A percentile compares a stretch with the other conserved stretches of the same genome.
Evolutionary conservation across 495 filamentous ascomycete species (phyloP).

Genomic region (Oidiodendron maius): DNA sequence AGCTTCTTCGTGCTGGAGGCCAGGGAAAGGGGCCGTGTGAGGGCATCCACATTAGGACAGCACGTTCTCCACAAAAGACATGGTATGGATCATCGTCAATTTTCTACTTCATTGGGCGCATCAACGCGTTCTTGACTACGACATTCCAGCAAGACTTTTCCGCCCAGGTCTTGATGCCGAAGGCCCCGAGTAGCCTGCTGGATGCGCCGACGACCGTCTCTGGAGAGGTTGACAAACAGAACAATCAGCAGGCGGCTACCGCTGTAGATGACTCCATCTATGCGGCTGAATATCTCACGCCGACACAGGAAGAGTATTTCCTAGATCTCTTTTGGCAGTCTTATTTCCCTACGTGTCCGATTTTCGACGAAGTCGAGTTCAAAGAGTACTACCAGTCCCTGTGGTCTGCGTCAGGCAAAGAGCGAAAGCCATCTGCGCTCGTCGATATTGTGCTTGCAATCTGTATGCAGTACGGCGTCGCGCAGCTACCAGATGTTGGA

Average conservation of each 20-base stretch:
- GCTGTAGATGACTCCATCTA: not conserved
- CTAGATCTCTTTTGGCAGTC: not conserved
- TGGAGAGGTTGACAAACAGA: too few species aligned
- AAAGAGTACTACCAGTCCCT: not conserved
- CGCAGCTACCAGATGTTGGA: not conserved
- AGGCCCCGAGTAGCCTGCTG: not conserved
- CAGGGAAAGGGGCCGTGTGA: constrained; percentile 16
- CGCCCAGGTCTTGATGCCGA: constrained; percentile 7
- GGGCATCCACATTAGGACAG: constrained; percentile 25
- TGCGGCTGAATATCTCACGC: not conserved
- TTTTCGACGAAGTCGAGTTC: not conserved
- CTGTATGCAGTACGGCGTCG: not conserved
- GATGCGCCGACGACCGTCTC: not conserved
- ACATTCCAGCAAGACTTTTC: constrained; percentile 29
- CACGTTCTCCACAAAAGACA: constrained; percentile 22
- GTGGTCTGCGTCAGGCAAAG: not conserved
- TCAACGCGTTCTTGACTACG: constrained; percentile 27
- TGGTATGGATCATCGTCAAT: constrained; percentile 36
- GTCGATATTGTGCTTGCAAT: not conserved
- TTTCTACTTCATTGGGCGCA: constrained; percentile 33
- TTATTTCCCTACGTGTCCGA: not conserved
- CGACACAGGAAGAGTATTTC: not conserved
- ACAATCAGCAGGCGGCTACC: not conserved
- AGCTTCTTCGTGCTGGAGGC: not conserved
- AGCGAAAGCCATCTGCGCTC: not conserved